Conservation (phyloP, 2,329 filamentous ascomycete species). For the Bipolaris oryzae region DNA sequence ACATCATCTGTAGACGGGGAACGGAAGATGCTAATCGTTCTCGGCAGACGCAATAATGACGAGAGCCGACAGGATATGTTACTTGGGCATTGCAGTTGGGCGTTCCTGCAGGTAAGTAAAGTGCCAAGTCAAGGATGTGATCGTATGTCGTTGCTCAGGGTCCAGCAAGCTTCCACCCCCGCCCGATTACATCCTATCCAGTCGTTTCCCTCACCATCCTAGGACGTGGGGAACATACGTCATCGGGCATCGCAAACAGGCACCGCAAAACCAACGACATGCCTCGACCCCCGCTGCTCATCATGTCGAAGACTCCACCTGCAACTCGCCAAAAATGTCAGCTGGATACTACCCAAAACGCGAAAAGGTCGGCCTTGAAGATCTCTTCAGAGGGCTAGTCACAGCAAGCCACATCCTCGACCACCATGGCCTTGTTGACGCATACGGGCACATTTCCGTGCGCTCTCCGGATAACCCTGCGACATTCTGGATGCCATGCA, state of each 20-base stretch:
- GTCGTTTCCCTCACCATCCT: no score
- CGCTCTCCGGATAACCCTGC: constrained; percentile 56
- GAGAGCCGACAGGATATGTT: neutral
- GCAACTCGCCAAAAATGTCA: constrained; percentile 31
- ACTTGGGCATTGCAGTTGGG: neutral
- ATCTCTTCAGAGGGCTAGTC: constrained; percentile 51
- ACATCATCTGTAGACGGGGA: neutral
- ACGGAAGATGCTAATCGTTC: neutral
- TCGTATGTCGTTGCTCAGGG: no score
- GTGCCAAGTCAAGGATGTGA: no score
- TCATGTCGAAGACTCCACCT: neutral
- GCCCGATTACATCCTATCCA: no score
- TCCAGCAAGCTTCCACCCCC: no score
- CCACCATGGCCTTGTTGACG: constrained; percentile 58
- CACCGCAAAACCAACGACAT: no score
- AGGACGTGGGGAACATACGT: no score
- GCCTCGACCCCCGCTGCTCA: no score
- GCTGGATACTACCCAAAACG: constrained; percentile 48
- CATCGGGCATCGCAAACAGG: no score
- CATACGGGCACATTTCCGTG: constrained; percentile 62
- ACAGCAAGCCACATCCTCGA: constrained; percentile 60
- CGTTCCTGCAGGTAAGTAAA: no score
- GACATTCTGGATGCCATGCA: constrained; percentile 55
- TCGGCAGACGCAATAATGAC: neutral
- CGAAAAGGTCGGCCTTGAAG: constrained; percentile 46